Conservation (phyloP, 257 asterid genomes). For the Sherardia arvensis region DNA sequence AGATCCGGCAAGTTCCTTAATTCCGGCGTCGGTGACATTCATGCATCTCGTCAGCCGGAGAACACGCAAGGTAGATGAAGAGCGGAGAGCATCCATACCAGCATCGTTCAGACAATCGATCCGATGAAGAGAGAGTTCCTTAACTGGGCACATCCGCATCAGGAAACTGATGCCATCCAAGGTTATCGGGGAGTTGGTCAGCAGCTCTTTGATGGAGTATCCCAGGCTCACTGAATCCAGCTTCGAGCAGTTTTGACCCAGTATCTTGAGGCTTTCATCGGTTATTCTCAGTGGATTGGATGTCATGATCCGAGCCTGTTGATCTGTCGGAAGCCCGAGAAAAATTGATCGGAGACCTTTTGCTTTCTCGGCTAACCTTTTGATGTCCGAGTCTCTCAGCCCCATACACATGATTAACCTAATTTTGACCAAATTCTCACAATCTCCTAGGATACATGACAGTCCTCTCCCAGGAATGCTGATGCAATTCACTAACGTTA, state of each 20-base stretch:
- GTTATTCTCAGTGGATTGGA: slow-evolving; percentile 56
- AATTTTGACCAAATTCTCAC: slow-evolving; percentile 57
- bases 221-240: slow-evolving; percentile 55
- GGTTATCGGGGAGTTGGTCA: slow-evolving; percentile 49
- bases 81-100: slow-evolving; percentile 73
- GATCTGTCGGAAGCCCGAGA: slow-evolving; percentile 60
- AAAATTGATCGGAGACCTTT: slow-evolving; percentile 62
- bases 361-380: slow-evolving; percentile 52
- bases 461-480: slow-evolving; percentile 78
- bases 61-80: slow-evolving; percentile 31
- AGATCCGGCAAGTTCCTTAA: slow-evolving; percentile 47
- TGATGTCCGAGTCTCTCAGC: slow-evolving; percentile 61
- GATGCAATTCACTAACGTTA: slow-evolving; percentile 62
- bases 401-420: slow-evolving; percentile 76
- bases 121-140: slow-evolving; percentile 58
- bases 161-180: slow-evolving; percentile 50
- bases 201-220: slow-evolving; percentile 58
- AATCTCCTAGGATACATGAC: slow-evolving; percentile 65
- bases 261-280: slow-evolving; percentile 53
- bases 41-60: slow-evolving; percentile 57
- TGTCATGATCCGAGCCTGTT: slow-evolving; percentile 45
- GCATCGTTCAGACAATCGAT: slow-evolving; percentile 54
- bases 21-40: slow-evolving; percentile 66
- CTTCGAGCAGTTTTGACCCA: slow-evolving; percentile 43
- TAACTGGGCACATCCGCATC: slow-evolving; percentile 49